phyloP scores from a whole-genome alignment of 2,329 filamentous ascomycete genomes.

The Hansfordia pulvinata region DNA sequence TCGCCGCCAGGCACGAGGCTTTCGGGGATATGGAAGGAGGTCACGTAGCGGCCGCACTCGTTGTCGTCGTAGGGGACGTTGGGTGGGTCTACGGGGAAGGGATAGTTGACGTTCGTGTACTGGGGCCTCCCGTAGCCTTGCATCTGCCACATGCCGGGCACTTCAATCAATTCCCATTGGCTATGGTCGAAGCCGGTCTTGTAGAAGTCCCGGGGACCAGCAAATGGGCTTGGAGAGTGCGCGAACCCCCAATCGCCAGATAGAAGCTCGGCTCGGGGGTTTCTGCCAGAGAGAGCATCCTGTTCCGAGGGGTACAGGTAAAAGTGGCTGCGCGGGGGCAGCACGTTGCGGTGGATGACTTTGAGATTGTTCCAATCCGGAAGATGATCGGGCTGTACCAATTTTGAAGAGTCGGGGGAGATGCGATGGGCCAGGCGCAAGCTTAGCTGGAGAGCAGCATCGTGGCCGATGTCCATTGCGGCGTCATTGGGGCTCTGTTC shows the following conservation, averaged over 20 bases:
- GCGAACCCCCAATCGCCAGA: conserved; percentile 43
- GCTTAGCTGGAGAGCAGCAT: no score
- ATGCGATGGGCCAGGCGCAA: no score
- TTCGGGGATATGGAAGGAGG: conserved; percentile 36
- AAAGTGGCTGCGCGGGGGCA: conserved; percentile 43
- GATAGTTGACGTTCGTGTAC: conserved; percentile 50
- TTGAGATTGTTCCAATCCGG: conserved; percentile 50
- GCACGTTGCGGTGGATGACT: conserved; percentile 44
- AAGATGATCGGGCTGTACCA: conserved; percentile 14
- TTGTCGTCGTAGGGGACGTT: conserved; percentile 51
- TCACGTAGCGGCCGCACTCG: conserved; percentile 50
- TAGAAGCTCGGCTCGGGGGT: conserved; percentile 26
- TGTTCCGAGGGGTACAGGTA: conserved; percentile 33
- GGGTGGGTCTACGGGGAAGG: conserved; percentile 52
- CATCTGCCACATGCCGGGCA: conserved; percentile 54
- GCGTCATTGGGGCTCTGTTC: no score
- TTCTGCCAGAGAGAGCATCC: conserved; percentile 31
- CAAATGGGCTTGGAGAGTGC: conserved; percentile 28
- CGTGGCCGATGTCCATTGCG: no score
- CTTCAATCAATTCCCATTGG: conserved; percentile 33
- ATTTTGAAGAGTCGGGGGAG: conserved; percentile 2
- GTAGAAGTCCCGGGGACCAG: conserved; percentile 28
- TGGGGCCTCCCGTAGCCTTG: conserved; percentile 51
- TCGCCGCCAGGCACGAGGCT: conserved; percentile 26
- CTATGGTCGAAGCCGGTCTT: conserved; percentile 19